Percentiles rank a stretch among this genome's conserved stretches.
Conservation (phyloP, 495 filamentous ascomycete species). For the Podospora anserina region DNA sequence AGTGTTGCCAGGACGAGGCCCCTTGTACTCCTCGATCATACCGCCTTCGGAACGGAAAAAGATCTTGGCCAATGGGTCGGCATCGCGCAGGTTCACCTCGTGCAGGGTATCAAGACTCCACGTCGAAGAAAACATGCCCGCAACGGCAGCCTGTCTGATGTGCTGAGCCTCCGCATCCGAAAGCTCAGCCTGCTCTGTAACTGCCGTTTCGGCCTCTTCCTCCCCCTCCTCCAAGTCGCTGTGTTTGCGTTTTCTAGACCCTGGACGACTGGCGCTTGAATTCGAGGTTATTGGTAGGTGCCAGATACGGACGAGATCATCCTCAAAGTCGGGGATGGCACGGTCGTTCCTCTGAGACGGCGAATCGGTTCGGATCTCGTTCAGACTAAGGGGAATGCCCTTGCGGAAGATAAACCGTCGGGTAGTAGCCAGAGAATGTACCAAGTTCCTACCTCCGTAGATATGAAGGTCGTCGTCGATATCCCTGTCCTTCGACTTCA, state of each 20-base stretch:
- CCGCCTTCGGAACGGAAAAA: slow-evolving; percentile 65
- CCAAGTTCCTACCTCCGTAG: slow-evolving; percentile 73
- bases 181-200: background rate
- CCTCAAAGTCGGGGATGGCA: slow-evolving; percentile 61
- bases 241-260: slow-evolving; percentile 23
- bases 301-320: slow-evolving; percentile 79
- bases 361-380: slow-evolving; percentile 58
- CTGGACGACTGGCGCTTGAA: background rate
- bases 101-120: slow-evolving; percentile 69
- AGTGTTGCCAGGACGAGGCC: slow-evolving; percentile 55
- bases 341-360: slow-evolving; percentile 8
- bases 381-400: slow-evolving; percentile 63
- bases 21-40: slow-evolving; percentile 63
- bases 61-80: slow-evolving; percentile 63
- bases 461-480: slow-evolving; percentile 54
- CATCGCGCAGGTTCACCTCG: slow-evolving; percentile 61
- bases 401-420: slow-evolving; percentile 85
- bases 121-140: slow-evolving; percentile 76
- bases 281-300: slow-evolving; percentile 52
- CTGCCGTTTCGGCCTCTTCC: slow-evolving; percentile 14
- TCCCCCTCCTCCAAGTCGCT: slow-evolving; percentile 7
- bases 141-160: slow-evolving; percentile 58
- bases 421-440: slow-evolving; percentile 75
- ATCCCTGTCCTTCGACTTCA: slow-evolving; percentile 1
- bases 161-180: slow-evolving; percentile 31